phyloP scores from a whole-genome alignment of 1,284 basidiomycete genomes.

The Abortiporus biennis region DNA sequence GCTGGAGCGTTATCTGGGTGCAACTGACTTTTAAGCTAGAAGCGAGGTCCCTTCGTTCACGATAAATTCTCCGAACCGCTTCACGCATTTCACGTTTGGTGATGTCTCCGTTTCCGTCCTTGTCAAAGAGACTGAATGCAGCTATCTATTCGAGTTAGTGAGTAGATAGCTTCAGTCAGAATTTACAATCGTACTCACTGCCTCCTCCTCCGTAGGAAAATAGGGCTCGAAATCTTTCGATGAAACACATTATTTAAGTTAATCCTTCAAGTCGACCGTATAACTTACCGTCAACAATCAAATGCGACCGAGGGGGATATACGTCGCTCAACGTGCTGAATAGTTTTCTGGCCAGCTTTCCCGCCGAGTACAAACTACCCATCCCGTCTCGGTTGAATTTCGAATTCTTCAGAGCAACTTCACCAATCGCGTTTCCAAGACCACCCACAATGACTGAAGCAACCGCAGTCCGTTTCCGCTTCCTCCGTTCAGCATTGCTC shows the following conservation, averaged over 20 bases:
- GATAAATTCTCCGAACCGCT: slow-evolving; percentile 78
- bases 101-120: slow-evolving; percentile 82
- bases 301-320: slow-evolving; percentile 49
- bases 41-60: slow-evolving; percentile 69
- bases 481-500: slow-evolving; percentile 29
- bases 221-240: slow-evolving; percentile 67
- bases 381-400: slow-evolving; percentile 52
- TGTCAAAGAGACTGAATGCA: slow-evolving; percentile 77
- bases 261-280: not conserved
- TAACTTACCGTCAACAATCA: slow-evolving; percentile 57
- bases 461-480: slow-evolving; percentile 46
- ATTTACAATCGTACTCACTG: slow-evolving; percentile 36
- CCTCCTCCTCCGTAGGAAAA: slow-evolving; percentile 67
- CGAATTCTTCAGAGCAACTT: slow-evolving; percentile 64
- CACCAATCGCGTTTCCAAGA: slow-evolving; percentile 62
- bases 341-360: slow-evolving; percentile 68
- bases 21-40: slow-evolving; percentile 60
- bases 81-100: slow-evolving; percentile 79
- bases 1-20: not conserved
- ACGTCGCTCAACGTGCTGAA: slow-evolving; percentile 64
- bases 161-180: not conserved
- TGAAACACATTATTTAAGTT: slow-evolving; percentile 1
- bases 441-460: slow-evolving; percentile 66
- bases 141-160: slow-evolving; percentile 37
- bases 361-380: slow-evolving; percentile 60